These are phyloP conservation scores for Acanthamoeba lenticulata DNA, from an alignment of 208 protist species.

Conservation along the genomic window DNA sequence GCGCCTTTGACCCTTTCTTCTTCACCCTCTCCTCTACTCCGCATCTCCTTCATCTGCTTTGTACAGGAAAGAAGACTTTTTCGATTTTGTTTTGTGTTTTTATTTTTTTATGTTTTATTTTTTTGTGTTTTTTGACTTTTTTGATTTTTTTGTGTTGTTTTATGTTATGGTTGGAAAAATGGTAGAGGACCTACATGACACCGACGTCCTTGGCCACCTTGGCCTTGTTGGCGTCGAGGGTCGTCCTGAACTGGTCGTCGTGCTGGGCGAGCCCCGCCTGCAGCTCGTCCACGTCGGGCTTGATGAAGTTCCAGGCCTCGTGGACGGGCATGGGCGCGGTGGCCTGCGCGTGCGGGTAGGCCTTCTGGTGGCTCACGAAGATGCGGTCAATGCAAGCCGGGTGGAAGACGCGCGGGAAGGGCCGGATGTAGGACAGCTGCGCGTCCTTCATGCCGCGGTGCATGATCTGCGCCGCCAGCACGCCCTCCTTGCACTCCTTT, in stretches of 20 bases:
- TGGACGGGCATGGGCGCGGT: neutral
- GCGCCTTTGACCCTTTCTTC: neutral
- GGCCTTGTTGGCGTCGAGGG: slow-evolving; percentile 35
- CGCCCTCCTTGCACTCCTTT: slow-evolving; percentile 49
- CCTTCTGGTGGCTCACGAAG: slow-evolving; percentile 15
- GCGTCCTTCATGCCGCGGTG: slow-evolving; percentile 48
- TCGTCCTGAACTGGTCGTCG: slow-evolving; percentile 56
- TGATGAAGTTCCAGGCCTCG: slow-evolving; percentile 35
- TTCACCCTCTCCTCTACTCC: too few species aligned
- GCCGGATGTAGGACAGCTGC: slow-evolving; percentile 48
- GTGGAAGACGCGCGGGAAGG: slow-evolving; percentile 54
- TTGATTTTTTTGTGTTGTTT: too few species aligned
- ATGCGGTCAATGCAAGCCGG: slow-evolving; percentile 23
- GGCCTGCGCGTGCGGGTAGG: slow-evolving; percentile 1
- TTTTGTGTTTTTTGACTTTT: too few species aligned
- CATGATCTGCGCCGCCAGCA: slow-evolving; percentile 53
- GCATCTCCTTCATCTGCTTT: too few species aligned
- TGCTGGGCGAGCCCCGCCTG: slow-evolving; percentile 47
- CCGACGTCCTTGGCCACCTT: slow-evolving; percentile 58
- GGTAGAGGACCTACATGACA: slow-evolving; percentile 45
- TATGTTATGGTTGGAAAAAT: too few species aligned
- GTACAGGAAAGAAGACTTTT: too few species aligned
- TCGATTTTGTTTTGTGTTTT: too few species aligned
- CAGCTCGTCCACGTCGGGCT: slow-evolving; percentile 46
- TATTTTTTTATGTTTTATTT: too few species aligned